Conservation (phyloP, 352 stramenopile genomes). For the Phytopythium vexans region DNA sequence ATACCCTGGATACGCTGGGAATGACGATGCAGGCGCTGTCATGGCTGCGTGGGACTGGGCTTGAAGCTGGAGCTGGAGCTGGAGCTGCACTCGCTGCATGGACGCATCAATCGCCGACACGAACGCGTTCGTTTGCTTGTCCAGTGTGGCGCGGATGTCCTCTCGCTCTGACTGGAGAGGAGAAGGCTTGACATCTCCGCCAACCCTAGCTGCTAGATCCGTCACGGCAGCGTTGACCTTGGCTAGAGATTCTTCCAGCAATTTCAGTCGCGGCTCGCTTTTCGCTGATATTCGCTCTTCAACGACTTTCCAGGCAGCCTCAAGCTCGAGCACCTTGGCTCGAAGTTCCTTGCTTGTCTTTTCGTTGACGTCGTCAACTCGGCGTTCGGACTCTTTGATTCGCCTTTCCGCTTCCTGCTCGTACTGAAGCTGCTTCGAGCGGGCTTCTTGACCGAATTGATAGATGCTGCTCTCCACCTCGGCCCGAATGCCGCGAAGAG, state of each 20-base stretch:
- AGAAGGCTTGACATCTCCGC: constrained; percentile 1
- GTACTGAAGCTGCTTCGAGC: constrained; percentile 23
- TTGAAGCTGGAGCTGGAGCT: constrained; percentile 40
- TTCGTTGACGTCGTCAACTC: constrained; percentile 12
- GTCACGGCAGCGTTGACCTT: constrained; percentile 14
- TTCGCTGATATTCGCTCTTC: not conserved
- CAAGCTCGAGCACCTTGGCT: not conserved
- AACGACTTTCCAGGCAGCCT: not conserved
- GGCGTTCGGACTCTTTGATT: constrained; percentile 28
- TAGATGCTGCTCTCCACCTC: constrained; percentile 52
- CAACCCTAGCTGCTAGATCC: not conserved
- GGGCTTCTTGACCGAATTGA: constrained; percentile 28
- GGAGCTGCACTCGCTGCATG: constrained; percentile 64
- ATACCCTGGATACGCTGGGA: constrained; percentile 16
- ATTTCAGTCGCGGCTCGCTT: constrained; percentile 17
- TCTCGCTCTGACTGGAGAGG: not conserved
- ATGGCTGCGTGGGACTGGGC: constrained; percentile 22
- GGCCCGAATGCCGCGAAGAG: constrained; percentile 38
- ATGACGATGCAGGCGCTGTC: constrained; percentile 10
- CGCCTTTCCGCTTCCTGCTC: constrained; percentile 30
- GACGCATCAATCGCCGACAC: constrained; percentile 47
- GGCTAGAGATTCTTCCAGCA: constrained; percentile 22
- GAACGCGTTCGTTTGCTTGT: constrained; percentile 33
- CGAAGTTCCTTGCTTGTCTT: constrained; percentile 12
- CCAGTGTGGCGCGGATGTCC: constrained; percentile 12